These are phyloP conservation scores for Botrytis sinoallii DNA, from an alignment of 2,329 filamentous ascomycete species.

Conservation along the genomic window DNA sequence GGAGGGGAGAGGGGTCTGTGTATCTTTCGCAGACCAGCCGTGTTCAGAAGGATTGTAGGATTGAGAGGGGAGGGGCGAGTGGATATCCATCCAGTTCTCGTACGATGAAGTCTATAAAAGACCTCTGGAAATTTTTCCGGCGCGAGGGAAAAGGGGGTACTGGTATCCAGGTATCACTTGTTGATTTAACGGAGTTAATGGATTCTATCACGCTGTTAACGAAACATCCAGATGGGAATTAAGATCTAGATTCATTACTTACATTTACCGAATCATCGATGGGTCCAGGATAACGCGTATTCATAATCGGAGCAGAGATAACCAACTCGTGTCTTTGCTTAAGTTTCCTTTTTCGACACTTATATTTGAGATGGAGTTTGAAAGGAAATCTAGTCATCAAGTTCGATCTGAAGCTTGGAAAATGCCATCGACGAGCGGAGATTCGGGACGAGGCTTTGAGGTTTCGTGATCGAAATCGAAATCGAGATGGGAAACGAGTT, in stretches of 20 bases:
- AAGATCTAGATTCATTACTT: not conserved
- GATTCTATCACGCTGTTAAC: not conserved
- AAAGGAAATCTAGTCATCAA: not conserved
- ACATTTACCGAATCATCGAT: no score
- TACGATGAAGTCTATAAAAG: not conserved
- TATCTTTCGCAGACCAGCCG: not conserved
- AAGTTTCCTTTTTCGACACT: not conserved
- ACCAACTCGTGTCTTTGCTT: not conserved
- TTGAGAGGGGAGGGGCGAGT: not conserved
- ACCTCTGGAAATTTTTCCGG: not conserved
- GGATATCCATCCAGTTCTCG: not conserved
- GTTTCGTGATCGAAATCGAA: not conserved
- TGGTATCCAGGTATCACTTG: not conserved
- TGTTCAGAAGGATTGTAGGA: not conserved
- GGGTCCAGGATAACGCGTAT: not conserved
- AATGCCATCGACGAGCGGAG: not conserved
- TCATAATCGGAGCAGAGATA: not conserved
- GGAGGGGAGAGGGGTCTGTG: not conserved
- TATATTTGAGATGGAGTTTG: not conserved
- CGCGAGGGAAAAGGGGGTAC: not conserved
- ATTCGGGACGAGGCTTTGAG: not conserved
- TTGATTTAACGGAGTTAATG: rapidly evolving
- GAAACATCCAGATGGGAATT: not conserved
- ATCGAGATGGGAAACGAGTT: not conserved
- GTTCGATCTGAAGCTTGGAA: not conserved